Percentiles rank a stretch among this genome's conserved stretches.
These are phyloP conservation scores for Sugiyamaella pinicola DNA, from an alignment of 1,139 yeast species.

Conservation along the genomic window DNA sequence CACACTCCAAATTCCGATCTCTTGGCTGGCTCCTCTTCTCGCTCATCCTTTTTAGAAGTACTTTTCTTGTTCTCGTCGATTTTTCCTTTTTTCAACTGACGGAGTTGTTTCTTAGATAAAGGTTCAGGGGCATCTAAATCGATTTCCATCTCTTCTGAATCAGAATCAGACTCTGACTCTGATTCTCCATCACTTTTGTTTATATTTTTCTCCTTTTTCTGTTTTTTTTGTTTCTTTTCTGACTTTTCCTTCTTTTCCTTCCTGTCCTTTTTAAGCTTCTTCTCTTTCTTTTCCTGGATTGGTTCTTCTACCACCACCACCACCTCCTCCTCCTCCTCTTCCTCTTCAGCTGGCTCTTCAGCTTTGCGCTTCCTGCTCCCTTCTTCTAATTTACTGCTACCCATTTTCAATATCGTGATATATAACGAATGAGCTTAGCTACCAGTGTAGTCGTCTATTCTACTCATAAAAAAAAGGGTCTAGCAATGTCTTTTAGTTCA, in stretches of 20 bases:
- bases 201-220: conserved; percentile 14
- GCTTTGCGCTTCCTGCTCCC: conserved; percentile 16
- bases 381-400: conserved; percentile 2
- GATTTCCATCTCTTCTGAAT: conserved; percentile 64
- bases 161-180: background rate
- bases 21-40: conserved; percentile 37
- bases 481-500: no score
- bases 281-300: conserved; percentile 1
- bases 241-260: conserved; percentile 13
- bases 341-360: background rate
- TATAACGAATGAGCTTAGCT: background rate
- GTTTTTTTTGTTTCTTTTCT: conserved; percentile 14
- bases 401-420: conserved; percentile 8
- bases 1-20: conserved; percentile 70
- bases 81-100: conserved; percentile 69
- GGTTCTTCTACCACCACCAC: background rate
- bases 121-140: conserved; percentile 79
- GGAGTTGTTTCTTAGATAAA: conserved; percentile 85
- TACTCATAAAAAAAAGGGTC: no score
- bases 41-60: conserved; percentile 13
- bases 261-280: conserved; percentile 15
- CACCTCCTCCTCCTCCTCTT: background rate
- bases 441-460: no score
- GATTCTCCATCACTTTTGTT: background rate
- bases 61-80: conserved; percentile 40